A percentile compares a stretch with the other conserved stretches of the same genome.
These are phyloP conservation scores for Crithidia thermophila DNA, from an alignment of 208 protist genomes.

Conservation along the genomic window DNA sequence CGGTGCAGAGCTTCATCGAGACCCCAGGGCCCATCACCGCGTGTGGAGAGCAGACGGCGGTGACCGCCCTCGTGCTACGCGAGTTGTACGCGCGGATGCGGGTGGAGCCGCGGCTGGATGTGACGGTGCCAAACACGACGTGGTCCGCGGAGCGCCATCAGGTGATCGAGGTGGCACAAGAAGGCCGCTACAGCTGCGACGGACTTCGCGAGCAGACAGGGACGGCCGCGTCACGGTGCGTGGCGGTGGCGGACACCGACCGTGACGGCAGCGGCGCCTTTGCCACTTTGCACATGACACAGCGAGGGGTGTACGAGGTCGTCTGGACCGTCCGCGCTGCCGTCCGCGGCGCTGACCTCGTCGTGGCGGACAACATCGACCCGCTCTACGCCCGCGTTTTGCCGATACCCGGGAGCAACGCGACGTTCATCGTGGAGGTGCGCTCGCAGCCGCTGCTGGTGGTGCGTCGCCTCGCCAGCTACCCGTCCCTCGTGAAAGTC, in stretches of 20 bases:
- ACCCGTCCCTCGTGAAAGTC: slow-evolving; percentile 44
- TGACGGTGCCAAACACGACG: slow-evolving; percentile 47
- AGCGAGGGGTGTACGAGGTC: slow-evolving; percentile 63
- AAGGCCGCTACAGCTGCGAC: slow-evolving; percentile 46
- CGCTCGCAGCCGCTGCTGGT: slow-evolving; percentile 55
- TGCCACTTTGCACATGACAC: slow-evolving; percentile 39
- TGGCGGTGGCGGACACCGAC: not conserved
- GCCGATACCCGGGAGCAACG: not conserved
- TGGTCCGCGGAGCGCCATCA: slow-evolving; percentile 28
- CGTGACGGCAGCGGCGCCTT: slow-evolving; percentile 42
- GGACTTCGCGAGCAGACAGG: not conserved
- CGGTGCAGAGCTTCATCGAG: slow-evolving; percentile 65
- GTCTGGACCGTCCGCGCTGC: slow-evolving; percentile 53
- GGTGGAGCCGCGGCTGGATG: slow-evolving; percentile 24
- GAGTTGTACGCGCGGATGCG: slow-evolving; percentile 57
- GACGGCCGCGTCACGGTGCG: not conserved
- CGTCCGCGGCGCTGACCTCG: slow-evolving; percentile 33
- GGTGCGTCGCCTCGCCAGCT: slow-evolving; percentile 60
- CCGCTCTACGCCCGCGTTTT: slow-evolving; percentile 38
- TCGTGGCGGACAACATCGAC: slow-evolving; percentile 52
- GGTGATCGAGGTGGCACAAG: slow-evolving; percentile 29
- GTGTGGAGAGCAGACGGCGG: slow-evolving; percentile 44
- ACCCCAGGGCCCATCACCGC: slow-evolving; percentile 45
- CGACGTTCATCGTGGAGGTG: slow-evolving; percentile 41
- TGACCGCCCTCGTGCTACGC: slow-evolving; percentile 54